Base-by-base conservation (phyloP, 495 filamentous ascomycete genomes). In the Articulospora tetracladia region DNA sequence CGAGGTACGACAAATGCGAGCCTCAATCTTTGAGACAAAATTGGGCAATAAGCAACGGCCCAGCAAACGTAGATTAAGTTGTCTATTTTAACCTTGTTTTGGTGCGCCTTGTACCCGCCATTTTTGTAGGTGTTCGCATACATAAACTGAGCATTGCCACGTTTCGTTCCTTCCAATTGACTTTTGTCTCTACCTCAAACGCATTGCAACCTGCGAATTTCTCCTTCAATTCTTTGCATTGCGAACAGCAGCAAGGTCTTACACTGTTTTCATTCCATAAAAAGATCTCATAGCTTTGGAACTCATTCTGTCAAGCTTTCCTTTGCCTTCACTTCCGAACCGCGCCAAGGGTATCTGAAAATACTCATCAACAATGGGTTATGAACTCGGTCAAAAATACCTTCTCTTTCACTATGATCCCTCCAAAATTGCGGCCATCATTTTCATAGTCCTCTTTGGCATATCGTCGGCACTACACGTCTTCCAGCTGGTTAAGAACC, bases 381-480 rank as follows among this genome's bases (percentile, higher is more conserved):
- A 44, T 19, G 46, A 44, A 23, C n/a, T 48, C 1, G 49, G 50
- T 26, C 23, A 53, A 27, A 62, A 61, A 17, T 67, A 57, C 25
- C 0, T 60, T 8, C 47, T 64, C 41, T 64, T 64, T 26, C 47
- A 66, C 28, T 83, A 83, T 57, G 64, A 73, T 13, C 85, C 84
- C 1, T 82, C 76, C 10, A 32, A 80, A 13, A 72, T 68, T 1
- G 76, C 77, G 0, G 83, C 78, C 1, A 49, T 76, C 6, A 64
- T 81, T n/a, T 84, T 82, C 58, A 61, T 75, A 3, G 65, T 71
- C 4, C 62, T 85, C 8, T 90, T 89, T 63, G 67, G 67, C 32
- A 47, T 79, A 30, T 68, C 76, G 0, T 68, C 80, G 4, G 20
- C 73, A 3, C 59, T 70, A 1, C 86, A 89, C 60, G 24, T 69